Base-by-base conservation (phyloP, 768 basidiomycete genomes). In the Podaxis sp. region DNA sequence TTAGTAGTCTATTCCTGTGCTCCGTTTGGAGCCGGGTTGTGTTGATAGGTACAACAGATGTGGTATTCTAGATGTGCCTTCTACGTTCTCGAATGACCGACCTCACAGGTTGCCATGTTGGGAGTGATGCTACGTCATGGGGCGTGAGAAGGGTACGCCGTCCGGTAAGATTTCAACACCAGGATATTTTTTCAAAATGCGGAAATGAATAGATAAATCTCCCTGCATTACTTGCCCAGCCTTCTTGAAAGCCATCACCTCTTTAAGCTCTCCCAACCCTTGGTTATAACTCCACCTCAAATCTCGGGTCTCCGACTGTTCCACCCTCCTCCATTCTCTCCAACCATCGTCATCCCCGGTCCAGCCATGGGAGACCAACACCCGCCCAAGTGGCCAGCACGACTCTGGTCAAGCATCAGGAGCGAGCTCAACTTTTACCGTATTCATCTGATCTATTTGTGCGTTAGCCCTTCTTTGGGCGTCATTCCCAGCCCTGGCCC, bases 341-440 rank as follows among this genome's bases (percentile, higher is more conserved):
- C 27, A 58, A 49, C 46, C 57, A 49, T 25, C 57, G 37, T 36
- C 57, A 58, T 33, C 38, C 25, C 40, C 55, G 36, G 43, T 37
- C 52, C 60, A 15, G 22, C 38, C 37, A 53, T 55, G 51, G 17
- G 51, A 40, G 61, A 63, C 36, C 40, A 43, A 15, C 43, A 15
- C 25, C 43, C 55, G 3, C 50, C 27, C 29, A 53, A 49, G 15
- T 62, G 54, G 61, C 33, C 29, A 22, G 33, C 47, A 7, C 41
- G 59, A 19, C 59, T 69, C 55, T 76, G 73, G 73, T 73, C 70
- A 43, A 66, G 70, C 33, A 60, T 84, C 17, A 70, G 73, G 57
- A 75, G 76, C 61, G 76, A 84, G 59, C 85, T 90, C 69, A 90
- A 90, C 69, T 89, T 89, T 67, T 89, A 82, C 67, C 81, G 88